Conservation (phyloP, 2,329 filamentous ascomycete species). For the Amphichorda felina region DNA sequence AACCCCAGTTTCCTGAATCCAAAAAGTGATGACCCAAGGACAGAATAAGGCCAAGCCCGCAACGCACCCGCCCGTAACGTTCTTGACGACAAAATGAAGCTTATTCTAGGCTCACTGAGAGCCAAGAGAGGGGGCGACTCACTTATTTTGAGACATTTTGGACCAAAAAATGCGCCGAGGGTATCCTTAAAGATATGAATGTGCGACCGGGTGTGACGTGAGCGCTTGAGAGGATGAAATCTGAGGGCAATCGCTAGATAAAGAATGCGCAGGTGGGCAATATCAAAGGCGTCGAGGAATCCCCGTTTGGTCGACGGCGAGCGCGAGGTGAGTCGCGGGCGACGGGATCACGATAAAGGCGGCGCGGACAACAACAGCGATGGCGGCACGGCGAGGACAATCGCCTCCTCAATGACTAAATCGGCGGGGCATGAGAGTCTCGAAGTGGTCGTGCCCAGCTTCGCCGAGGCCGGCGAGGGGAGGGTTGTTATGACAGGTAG, state of each 20-base stretch:
- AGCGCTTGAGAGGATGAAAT: background rate
- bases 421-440: no score
- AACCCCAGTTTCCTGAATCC: no score
- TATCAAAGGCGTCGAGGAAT: background rate
- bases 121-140: background rate
- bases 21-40: no score
- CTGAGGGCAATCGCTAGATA: background rate
- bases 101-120: no score
- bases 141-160: slow-evolving; percentile 1
- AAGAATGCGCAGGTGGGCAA: background rate
- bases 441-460: no score
- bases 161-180: background rate
- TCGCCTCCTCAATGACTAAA: no score
- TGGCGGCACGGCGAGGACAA: no score
- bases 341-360: background rate
- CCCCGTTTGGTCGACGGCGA: background rate
- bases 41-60: no score
- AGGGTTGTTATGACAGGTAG: no score
- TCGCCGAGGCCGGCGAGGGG: no score
- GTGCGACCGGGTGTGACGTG: background rate
- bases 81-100: background rate
- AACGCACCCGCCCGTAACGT: no score
- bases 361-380: no score
- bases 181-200: slow-evolving; percentile 1
- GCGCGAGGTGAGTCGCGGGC: background rate